These are phyloP conservation scores for Adansonia madagascariensis DNA, from an alignment of 441 rosid genomes.

Conservation along the genomic window DNA sequence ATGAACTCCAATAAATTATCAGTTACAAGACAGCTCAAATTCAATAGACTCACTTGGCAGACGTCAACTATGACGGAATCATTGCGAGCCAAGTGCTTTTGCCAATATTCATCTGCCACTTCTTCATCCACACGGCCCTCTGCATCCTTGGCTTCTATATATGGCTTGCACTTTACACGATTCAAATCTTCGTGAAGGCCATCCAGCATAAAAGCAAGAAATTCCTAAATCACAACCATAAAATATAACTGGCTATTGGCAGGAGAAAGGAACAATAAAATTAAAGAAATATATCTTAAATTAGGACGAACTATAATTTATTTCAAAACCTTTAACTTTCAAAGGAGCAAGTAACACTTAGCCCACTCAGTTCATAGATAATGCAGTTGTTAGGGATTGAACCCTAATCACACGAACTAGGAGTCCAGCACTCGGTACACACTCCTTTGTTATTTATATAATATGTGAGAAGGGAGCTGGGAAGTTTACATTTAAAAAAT, in stretches of 20 bases:
- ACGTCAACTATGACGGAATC: slow-evolving; percentile 61
- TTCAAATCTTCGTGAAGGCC: slow-evolving; percentile 84
- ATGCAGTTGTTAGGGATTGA: neutral
- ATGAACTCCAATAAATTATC: neutral
- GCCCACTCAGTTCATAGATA: neutral
- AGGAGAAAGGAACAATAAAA: neutral
- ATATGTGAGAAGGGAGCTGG: neutral
- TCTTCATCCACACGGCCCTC: slow-evolving; percentile 55
- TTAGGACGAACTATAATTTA: neutral
- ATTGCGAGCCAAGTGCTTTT: slow-evolving; percentile 63
- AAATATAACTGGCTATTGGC: neutral
- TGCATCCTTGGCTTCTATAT: slow-evolving; percentile 61
- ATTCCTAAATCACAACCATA: slow-evolving; percentile 46
- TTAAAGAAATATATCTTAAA: neutral
- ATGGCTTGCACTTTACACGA: slow-evolving; percentile 68
- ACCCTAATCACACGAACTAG: neutral
- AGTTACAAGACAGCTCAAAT: neutral
- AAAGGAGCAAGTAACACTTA: neutral
- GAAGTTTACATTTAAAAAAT: neutral
- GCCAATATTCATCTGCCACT: slow-evolving; percentile 71
- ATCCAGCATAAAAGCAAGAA: slow-evolving; percentile 75
- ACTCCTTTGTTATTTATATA: neutral
- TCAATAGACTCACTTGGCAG: slow-evolving; percentile 52
- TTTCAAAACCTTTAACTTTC: neutral
- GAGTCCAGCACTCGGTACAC: neutral